Percentiles rank a stretch among this genome's conserved stretches.
These are phyloP conservation scores for Malus domestica DNA, from an alignment of 306 rosid genomes.

Conservation along the genomic window ASM211411v1 NC_041800.1:23829233-23829732, in stretches of 20 bases:
- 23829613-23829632: constrained; percentile 32
- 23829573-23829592: constrained; percentile 4
- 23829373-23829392: constrained; percentile 45
- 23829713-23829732: constrained; percentile 45
- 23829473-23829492: no score
- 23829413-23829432: constrained; percentile 50
- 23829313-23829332: constrained; percentile 30
- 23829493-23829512: constrained; percentile 42
- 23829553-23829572: constrained; percentile 28
- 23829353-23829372: constrained; percentile 28
- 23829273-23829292: constrained; percentile 18
- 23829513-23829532: constrained; percentile 54
- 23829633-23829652: background rate
- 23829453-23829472: constrained; percentile 3
- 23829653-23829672: constrained; percentile 18
- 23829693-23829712: constrained; percentile 45
- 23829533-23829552: constrained; percentile 34
- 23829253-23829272: constrained; percentile 35
- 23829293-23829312: constrained; percentile 34
- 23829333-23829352: constrained; percentile 48
- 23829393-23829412: constrained; percentile 31
- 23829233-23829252: background rate
- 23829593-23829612: constrained; percentile 45
- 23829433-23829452: constrained; percentile 29
- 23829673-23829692: constrained; percentile 50